These are phyloP conservation scores for Pachyrhizus erosus DNA, from an alignment of 306 rosid genomes.

Conservation along the genomic window DNA sequence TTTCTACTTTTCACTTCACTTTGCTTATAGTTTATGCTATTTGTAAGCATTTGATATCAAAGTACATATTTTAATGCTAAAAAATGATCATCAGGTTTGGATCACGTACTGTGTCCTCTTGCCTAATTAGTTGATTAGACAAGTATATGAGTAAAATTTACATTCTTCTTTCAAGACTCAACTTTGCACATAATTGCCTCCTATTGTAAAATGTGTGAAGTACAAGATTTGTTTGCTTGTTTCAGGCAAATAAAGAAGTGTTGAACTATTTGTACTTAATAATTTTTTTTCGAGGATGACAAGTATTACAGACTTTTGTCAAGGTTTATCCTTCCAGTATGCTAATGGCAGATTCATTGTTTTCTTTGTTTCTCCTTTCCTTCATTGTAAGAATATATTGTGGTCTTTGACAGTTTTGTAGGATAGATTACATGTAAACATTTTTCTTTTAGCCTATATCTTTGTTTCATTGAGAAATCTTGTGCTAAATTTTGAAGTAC, in stretches of 20 bases:
- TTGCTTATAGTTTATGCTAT: no score
- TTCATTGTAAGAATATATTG: neutral
- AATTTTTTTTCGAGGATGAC: neutral
- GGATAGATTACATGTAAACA: conserved; percentile 3
- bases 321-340: neutral
- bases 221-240: neutral
- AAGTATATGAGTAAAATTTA: neutral
- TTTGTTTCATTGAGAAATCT: neutral
- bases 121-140: neutral
- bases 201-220: neutral
- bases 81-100: neutral
- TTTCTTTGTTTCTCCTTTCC: conserved; percentile 1
- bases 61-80: neutral
- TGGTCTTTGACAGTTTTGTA: conserved; percentile 5
- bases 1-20: no score
- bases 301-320: neutral
- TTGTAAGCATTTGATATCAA: neutral
- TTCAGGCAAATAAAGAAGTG: neutral
- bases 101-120: neutral
- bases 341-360: neutral
- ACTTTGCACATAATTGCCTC: neutral
- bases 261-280: neutral
- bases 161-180: neutral
- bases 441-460: neutral
- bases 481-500: neutral